These are phyloP conservation scores for Chaetomium cochliodes DNA, from an alignment of 495 filamentous ascomycete genomes.

Conservation along the genomic window DNA sequence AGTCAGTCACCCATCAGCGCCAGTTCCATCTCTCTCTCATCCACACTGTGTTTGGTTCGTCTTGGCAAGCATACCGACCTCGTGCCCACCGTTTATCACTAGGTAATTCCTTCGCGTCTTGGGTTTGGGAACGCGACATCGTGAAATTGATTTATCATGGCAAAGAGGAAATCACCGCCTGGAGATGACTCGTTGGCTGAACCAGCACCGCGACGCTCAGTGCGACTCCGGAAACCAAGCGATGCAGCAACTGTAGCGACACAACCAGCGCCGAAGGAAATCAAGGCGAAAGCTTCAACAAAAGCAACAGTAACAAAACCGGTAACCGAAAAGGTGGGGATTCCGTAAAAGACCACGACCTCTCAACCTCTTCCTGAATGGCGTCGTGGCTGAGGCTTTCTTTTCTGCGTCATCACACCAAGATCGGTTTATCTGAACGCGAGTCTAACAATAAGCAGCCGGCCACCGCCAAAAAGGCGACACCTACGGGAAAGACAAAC, in stretches of 20 bases:
- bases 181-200: slow-evolving; percentile 15
- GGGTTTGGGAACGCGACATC: not conserved
- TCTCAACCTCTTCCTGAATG: too few species aligned
- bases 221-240: slow-evolving; percentile 15
- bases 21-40: not conserved
- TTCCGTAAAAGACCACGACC: too few species aligned
- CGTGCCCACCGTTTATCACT: not conserved
- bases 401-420: too few species aligned
- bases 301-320: not conserved
- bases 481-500: not conserved
- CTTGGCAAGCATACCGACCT: not conserved
- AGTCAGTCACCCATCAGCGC: too few species aligned
- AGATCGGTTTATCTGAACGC: not conserved
- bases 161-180: slow-evolving; percentile 41
- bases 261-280: not conserved
- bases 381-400: too few species aligned
- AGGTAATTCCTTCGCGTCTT: not conserved
- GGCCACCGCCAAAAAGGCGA: not conserved
- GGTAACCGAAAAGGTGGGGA: not conserved
- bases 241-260: not conserved
- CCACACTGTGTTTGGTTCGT: not conserved
- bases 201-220: slow-evolving; percentile 26
- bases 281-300: not conserved
- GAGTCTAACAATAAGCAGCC: not conserved
- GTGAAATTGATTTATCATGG: slow-evolving; percentile 29